Percentiles rank a stretch among this genome's conserved stretches.
Evolutionary conservation across 306 rosid species (phyloP).

Genomic region (Argentina anserina): DNA sequence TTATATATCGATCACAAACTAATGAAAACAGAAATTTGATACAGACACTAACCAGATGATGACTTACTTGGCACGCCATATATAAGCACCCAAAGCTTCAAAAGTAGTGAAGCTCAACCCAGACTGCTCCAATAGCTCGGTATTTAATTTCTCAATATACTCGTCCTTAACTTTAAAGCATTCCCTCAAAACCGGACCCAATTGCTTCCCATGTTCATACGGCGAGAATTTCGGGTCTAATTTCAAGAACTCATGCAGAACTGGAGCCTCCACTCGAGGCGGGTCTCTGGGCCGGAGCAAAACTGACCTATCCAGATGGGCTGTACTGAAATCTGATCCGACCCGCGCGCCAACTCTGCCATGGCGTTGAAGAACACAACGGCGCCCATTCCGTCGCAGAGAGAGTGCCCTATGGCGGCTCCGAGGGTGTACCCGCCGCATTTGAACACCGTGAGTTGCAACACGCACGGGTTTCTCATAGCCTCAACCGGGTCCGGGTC

Average conservation of each 20-base stretch:
- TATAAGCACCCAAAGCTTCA: slow-evolving; percentile 79
- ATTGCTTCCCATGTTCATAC: slow-evolving; percentile 34
- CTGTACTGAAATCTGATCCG: slow-evolving; percentile 17
- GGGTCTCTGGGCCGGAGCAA: slow-evolving; percentile 54
- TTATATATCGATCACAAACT: background rate
- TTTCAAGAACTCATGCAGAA: slow-evolving; percentile 43
- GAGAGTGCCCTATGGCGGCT: slow-evolving; percentile 58
- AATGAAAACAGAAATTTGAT: background rate
- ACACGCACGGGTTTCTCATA: slow-evolving; percentile 50
- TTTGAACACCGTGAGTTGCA: slow-evolving; percentile 61
- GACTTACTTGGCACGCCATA: slow-evolving; percentile 88
- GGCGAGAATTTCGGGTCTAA: slow-evolving; percentile 42
- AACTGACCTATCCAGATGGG: slow-evolving; percentile 54
- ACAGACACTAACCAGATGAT: too few relatives aligned
- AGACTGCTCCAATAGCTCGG: slow-evolving; percentile 35
- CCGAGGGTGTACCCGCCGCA: slow-evolving; percentile 85
- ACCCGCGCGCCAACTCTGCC: slow-evolving; percentile 84
- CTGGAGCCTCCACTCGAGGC: slow-evolving; percentile 37
- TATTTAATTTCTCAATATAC: slow-evolving; percentile 47
- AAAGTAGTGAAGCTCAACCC: slow-evolving; percentile 70
- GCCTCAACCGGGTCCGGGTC: slow-evolving; percentile 46
- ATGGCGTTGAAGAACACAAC: slow-evolving; percentile 56
- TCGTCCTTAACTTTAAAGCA: slow-evolving; percentile 58
- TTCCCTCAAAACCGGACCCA: slow-evolving; percentile 40
- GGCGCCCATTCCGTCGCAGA: slow-evolving; percentile 80